Conservation (phyloP, 441 rosid species). For the Theobroma grandiflorum region DNA sequence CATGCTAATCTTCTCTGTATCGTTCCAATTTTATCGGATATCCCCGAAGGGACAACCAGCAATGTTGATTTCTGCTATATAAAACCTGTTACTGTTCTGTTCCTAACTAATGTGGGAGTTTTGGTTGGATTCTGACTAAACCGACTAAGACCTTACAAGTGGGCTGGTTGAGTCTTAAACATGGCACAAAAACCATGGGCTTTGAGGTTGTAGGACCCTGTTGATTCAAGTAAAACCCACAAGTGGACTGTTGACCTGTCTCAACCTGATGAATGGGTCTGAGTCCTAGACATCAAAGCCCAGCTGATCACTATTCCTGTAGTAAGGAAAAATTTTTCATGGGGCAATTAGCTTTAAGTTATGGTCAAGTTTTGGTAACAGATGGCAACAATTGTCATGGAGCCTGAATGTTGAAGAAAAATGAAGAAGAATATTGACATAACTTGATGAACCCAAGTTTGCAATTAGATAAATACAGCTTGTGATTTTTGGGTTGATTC, state of each 20-base stretch:
- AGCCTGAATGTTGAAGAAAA: neutral
- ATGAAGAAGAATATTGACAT: neutral
- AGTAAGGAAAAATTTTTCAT: too few species aligned
- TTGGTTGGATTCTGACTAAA: neutral
- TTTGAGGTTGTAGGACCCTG: neutral
- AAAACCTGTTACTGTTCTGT: too few species aligned
- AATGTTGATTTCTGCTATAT: fast-evolving
- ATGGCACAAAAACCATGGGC: neutral
- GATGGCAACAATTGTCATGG: neutral
- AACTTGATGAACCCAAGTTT: neutral
- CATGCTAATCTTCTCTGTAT: constrained; percentile 79
- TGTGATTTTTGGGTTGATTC: neutral
- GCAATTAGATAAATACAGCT: neutral
- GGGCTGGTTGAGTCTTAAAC: neutral
- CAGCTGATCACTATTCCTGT: neutral
- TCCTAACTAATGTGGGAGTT: neutral
- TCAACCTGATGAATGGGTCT: neutral
- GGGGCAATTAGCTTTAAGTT: neutral
- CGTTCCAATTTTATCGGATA: constrained; percentile 78
- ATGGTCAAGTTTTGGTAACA: neutral
- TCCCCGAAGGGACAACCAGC: constrained; percentile 36
- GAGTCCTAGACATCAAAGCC: neutral
- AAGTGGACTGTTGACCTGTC: neutral
- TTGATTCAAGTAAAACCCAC: too few species aligned
- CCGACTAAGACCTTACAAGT: neutral